Base-by-base conservation (phyloP, 2,329 filamentous ascomycete genomes). In the Ceratocystis lukuohia region DNA sequence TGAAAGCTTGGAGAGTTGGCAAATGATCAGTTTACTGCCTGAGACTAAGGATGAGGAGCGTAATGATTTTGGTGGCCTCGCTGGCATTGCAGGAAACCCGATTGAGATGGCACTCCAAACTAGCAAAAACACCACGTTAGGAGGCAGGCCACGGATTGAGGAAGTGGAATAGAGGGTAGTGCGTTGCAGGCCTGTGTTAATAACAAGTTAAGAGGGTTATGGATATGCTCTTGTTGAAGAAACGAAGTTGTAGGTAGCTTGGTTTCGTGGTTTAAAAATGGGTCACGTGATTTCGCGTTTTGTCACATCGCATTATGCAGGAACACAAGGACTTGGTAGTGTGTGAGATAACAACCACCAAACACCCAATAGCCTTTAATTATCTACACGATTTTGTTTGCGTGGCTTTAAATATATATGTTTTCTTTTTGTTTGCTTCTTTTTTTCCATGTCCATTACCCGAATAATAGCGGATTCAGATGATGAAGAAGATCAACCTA, bases 1-100 rank as follows among this genome's bases (percentile, higher is more conserved):
- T 10, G 87, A 89, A 72, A 86, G 82, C 62, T 72, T 91, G 68
- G 80, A 85, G 70, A 82, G 80, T 67, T 86, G 84, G 82, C 79
- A 80, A 67, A 74, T 86, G 73, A 78, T 80, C 65, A 77, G 74
- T 64, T 69, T 84, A 66, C 72, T 84, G 53, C 78, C 77, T 28
- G 69, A 75, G 25, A 25, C 68, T 71, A 46, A 72, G 69, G 30
- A 66, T 77, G 65, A 72, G 72, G 64, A 73, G 71, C 41, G 66
- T 79, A 53, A 77, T 74, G 25, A 77, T 76, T 69, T 44, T 70
- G 73, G 57, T 67, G 67, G 46, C 65, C 70, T 71, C 69, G 71
- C 37, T 70, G 71, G 63, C 67, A 71, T 71, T 72, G 65, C 56
- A 17, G 65, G 65, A 6, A 64, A 69, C 56, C 68, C 67, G 28